Evolutionary conservation across 306 rosid species (phyloP), one percentile per base, ranked within the genome.

Genomic region (Gillenia trifoliata): DNA sequence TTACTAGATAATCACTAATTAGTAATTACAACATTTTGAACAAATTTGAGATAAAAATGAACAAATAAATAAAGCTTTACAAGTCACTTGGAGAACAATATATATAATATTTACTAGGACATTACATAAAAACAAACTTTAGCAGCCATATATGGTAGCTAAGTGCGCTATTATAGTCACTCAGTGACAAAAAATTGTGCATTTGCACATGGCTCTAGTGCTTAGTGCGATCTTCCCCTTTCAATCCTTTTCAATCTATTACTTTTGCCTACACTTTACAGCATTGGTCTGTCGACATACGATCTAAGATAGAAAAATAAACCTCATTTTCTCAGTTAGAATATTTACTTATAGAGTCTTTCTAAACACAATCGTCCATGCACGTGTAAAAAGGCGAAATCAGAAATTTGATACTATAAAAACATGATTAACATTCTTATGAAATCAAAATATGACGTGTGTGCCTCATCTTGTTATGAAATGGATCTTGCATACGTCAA

Each of bases 381-480:
- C 12, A 10, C 2, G 0, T 15, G 0, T 45, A 5, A 45, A 45
- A 16, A 0, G 5, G 1, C 0, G 2, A 1, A 45, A 1, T 45
- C 2, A 5, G 8, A 47, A 47, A 5, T 47, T 47, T 5, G 20
- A 20, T 47, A 47, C 52, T 16, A 0, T 45, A 15, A 45, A 4
- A 45, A 5, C 5, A 0, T 1, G 20, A 16, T 47, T 47, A 20
- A 17, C 8, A 47, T 16, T 15, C 52, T 47, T 47, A 4, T 47
- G 7, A 17, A 47, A 47, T 47, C 15, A 47, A 47, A 15, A 15
- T 45, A 45, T 15, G 20, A 45, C 52, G 13, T 13, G 17, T 45
- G 7, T 15, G 52, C 7, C 5, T 43, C 4, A 5, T 13, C 50
- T 45, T 45, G 4, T 45, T 13, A 43, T 34, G 9, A 34, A 8